Evolutionary conservation across 192 early-diverging fungal species (phyloP).

Genomic region (Physocladia obscura): DNA sequence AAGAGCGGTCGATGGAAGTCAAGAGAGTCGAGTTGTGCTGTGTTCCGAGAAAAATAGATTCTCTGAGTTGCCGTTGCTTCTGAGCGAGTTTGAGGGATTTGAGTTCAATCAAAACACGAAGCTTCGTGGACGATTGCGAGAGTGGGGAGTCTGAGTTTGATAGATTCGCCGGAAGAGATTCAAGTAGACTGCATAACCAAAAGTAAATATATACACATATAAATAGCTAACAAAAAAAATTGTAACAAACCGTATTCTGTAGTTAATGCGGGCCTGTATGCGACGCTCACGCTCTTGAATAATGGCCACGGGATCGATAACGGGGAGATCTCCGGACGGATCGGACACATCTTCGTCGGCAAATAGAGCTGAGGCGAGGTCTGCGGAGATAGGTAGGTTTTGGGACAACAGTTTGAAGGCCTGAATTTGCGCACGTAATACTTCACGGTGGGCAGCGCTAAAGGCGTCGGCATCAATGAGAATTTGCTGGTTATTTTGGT

Average conservation of each 20-base stretch:
- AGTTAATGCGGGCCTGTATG: slow-evolving; percentile 65
- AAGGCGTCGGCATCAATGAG: slow-evolving; percentile 7
- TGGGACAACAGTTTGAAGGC: slow-evolving; percentile 79
- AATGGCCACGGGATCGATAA: slow-evolving; percentile 75
- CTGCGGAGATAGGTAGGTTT: slow-evolving; percentile 74
- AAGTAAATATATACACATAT: background rate
- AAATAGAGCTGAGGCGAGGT: slow-evolving; percentile 50
- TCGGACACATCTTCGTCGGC: background rate
- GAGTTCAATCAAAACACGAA: slow-evolving; percentile 83
- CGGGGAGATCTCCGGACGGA: background rate
- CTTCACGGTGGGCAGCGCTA: slow-evolving; percentile 60
- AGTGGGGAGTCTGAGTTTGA: slow-evolving; percentile 19
- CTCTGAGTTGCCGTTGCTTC: slow-evolving; percentile 68
- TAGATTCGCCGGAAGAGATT: slow-evolving; percentile 19
- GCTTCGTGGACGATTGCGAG: slow-evolving; percentile 55
- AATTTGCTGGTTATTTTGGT: background rate
- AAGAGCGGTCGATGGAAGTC: slow-evolving; percentile 78
- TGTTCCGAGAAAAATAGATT: slow-evolving; percentile 71
- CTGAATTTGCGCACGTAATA: slow-evolving; percentile 78
- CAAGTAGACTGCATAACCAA: slow-evolving; percentile 7
- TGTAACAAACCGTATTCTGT: slow-evolving; percentile 65
- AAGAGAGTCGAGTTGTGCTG: slow-evolving; percentile 73
- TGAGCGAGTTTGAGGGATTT: slow-evolving; percentile 78
- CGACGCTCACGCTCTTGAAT: slow-evolving; percentile 76
- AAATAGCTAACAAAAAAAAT: background rate